These are phyloP conservation scores for Lanzia echinophila DNA, from an alignment of 2,329 filamentous ascomycete species.

Conservation along the genomic window DNA sequence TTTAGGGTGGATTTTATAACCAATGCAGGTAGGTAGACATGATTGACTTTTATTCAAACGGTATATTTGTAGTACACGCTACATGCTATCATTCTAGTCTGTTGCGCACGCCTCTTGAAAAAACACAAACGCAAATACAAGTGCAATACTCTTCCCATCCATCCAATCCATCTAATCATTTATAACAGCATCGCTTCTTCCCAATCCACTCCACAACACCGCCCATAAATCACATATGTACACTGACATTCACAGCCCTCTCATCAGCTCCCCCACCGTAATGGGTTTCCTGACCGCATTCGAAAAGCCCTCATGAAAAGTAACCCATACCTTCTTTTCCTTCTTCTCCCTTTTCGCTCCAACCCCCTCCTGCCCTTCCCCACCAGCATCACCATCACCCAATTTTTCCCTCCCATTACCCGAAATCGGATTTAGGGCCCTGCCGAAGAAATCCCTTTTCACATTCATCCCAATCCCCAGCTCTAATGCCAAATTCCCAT, in stretches of 20 bases:
- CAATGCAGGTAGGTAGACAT: too few species aligned
- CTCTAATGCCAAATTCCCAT: not conserved
- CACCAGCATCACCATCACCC: constrained; percentile 40
- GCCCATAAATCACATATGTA: too few species aligned
- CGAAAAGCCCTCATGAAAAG: constrained; percentile 82
- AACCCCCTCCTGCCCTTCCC: constrained; percentile 53
- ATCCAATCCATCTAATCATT: not conserved
- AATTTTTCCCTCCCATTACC: constrained; percentile 30
- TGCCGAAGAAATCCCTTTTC: constrained; percentile 82
- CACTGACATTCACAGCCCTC: constrained; percentile 38
- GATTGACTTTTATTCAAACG: too few species aligned
- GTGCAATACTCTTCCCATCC: not conserved
- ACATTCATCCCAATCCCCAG: constrained; percentile 31
- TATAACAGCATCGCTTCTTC: not conserved
- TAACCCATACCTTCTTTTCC: constrained; percentile 71
- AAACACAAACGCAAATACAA: too few species aligned
- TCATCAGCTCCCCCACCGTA: constrained; percentile 71
- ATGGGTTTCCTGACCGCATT: constrained; percentile 90
- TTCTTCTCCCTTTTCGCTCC: constrained; percentile 32
- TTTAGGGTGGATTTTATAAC: too few species aligned
- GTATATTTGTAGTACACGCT: too few species aligned
- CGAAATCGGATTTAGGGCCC: constrained; percentile 46
- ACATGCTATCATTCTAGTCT: too few species aligned
- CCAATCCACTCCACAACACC: too few species aligned
- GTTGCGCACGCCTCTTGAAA: too few species aligned